Base-by-base conservation (phyloP, 345 rosid genomes). In the Carallia brachiata region DNA sequence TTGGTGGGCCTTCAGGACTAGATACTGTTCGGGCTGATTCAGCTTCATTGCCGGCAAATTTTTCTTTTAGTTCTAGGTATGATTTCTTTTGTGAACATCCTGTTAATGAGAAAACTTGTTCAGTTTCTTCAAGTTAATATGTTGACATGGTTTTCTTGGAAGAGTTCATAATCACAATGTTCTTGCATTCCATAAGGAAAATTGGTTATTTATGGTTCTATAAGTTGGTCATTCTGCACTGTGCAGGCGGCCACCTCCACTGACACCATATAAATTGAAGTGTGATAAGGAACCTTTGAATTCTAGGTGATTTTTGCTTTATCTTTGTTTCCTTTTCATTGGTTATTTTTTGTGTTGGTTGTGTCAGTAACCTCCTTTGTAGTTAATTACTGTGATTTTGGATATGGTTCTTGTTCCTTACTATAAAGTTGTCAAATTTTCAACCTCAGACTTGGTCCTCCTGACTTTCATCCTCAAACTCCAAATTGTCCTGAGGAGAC, bases 401-500 rank as follows among this genome's bases (percentile, higher is more conserved):
- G 12, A 75, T 44, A 37, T 66, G 72, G 65, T 73, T 74, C 66
- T 37, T 37, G 9, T 79, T 30, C 69, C 48, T 54, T 3, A 30
- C 71, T 4, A 36, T 36, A 31, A 19, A 44, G 40, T 79, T 62
- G 27, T 61, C 44, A 13, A 23, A 15, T 17, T 75, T 79, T 58
- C 6, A 44, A 53, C 62, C n/a, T 73, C 82, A 96, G 99, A 78
- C 88, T 96, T 63, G 99, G 97, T 65, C 97, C 98, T 7, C 97
- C 99, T 18, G 98, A 96, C 75, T 96, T 81, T 83, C 91, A 88
- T 68, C 99, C 97, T 31, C 99, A 90, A 69, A 84, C 90, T 68
- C 86, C 87, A 63, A 85, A 75, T 82, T 96, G 97, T 67, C 93
- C 98, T 0, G 99, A 96, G 83, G 99, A 96, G 86, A 92, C 90